Evolutionary conservation across 2,329 filamentous ascomycete species (phyloP).

Genomic region (Xylariaceae sp.): DNA sequence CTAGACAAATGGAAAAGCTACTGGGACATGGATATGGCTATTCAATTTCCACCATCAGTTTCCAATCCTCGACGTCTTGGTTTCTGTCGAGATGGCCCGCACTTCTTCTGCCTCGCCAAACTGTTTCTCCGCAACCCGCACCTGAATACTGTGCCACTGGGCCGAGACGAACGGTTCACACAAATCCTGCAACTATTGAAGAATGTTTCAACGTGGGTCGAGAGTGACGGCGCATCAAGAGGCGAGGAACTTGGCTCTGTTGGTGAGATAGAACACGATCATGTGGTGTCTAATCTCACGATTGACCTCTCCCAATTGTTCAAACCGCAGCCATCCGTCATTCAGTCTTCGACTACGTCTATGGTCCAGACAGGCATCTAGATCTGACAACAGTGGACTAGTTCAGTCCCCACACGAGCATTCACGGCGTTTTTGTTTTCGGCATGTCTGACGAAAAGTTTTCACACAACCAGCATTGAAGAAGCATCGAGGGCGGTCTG

Average conservation of each 20-base stretch:
- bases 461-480: conserved; percentile 33
- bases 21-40: conserved; percentile 68
- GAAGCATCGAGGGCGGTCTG: conserved; percentile 34
- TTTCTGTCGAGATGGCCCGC: conserved; percentile 68
- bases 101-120: conserved; percentile 71
- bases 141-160: conserved; percentile 50
- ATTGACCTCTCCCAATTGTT: conserved; percentile 72
- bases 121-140: conserved; percentile 61
- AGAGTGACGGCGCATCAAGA: conserved; percentile 60
- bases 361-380: conserved; percentile 41
- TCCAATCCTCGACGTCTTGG: conserved; percentile 60
- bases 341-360: conserved; percentile 41
- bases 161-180: conserved; percentile 58
- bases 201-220: conserved; percentile 58
- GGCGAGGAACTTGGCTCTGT: conserved; percentile 68
- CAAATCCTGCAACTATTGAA: conserved; percentile 61
- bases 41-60: conserved; percentile 61
- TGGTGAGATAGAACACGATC: conserved; percentile 65
- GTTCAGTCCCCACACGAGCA: conserved; percentile 24
- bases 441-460: conserved; percentile 28
- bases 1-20: conserved; percentile 70
- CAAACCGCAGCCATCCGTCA: conserved; percentile 52
- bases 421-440: conserved; percentile 29
- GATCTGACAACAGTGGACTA: conserved; percentile 9
- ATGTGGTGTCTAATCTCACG: conserved; percentile 61